Conservation (phyloP, 352 stramenopile species). For the Phytophthora ohioensis region DNA sequence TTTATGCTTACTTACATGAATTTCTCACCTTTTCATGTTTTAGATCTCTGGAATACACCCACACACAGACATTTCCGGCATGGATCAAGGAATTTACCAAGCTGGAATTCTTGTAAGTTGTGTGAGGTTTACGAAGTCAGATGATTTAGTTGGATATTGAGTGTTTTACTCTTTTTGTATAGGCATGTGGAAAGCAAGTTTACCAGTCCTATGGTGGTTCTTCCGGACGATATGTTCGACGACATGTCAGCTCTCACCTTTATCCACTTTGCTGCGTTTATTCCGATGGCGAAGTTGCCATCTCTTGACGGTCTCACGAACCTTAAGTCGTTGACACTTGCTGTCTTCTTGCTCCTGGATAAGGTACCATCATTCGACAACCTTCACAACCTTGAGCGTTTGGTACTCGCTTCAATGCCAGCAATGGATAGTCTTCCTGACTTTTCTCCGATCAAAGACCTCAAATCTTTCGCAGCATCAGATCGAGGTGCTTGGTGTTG, state of each 20-base stretch:
- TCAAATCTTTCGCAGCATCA: slow-evolving; percentile 20
- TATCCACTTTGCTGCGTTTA: slow-evolving; percentile 41
- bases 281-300: slow-evolving; percentile 28
- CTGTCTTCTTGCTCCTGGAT: slow-evolving; percentile 13
- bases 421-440: slow-evolving; percentile 23
- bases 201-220: background rate
- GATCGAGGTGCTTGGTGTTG: slow-evolving; percentile 37
- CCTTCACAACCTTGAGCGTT: slow-evolving; percentile 27
- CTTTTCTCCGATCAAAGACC: slow-evolving; percentile 16
- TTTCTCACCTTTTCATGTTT: background rate
- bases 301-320: slow-evolving; percentile 40
- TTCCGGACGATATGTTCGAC: slow-evolving; percentile 46
- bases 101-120: slow-evolving; percentile 42
- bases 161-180: background rate
- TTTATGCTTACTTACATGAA: background rate
- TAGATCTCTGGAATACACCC: slow-evolving; percentile 27
- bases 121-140: too few species aligned
- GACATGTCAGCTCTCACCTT: slow-evolving; percentile 48
- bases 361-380: slow-evolving; percentile 27
- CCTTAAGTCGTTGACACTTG: slow-evolving; percentile 43
- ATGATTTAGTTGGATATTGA: too few species aligned
- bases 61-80: slow-evolving; percentile 13
- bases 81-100: slow-evolving; percentile 30
- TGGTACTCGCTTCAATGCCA: slow-evolving; percentile 23
- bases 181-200: slow-evolving; percentile 11